A percentile compares a stretch with the other conserved stretches of the same genome.
Evolutionary conservation across 371 early-diverging fungal genomes (phyloP).

Genomic region (Mucor sp.): DNA sequence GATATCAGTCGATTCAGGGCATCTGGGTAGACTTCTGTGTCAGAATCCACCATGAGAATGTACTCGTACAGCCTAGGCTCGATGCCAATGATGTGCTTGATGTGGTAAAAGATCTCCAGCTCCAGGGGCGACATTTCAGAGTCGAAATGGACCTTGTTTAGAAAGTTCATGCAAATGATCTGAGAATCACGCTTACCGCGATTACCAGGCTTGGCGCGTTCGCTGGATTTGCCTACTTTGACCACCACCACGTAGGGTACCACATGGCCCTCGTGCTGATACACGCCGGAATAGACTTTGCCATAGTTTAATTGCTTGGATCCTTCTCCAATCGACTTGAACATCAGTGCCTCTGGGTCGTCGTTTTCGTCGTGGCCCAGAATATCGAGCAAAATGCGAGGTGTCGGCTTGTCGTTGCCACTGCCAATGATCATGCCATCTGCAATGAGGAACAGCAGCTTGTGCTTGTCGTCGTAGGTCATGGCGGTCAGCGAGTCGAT

Average conservation of each 20-base stretch:
- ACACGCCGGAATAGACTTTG: conserved; percentile 96
- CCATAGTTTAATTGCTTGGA: conserved; percentile 90
- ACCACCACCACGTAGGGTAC: conserved; percentile 93
- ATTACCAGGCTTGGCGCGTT: conserved; percentile 86
- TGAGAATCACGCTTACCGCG: conserved; percentile 99
- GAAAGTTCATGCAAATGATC: conserved; percentile 96
- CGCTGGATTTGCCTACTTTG: conserved; percentile 84
- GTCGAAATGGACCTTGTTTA: conserved; percentile 94
- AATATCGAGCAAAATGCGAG: conserved; percentile 92
- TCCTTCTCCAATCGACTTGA: conserved; percentile 89
- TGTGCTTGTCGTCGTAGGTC: conserved; percentile 91
- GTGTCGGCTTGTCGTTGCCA: conserved; percentile 96
- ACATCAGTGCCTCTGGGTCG: conserved; percentile 87
- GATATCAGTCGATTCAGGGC: conserved; percentile 83
- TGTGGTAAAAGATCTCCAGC: conserved; percentile 90
- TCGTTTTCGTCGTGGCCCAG: conserved; percentile 82
- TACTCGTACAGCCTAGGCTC: conserved; percentile 88
- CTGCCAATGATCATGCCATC: conserved; percentile 92
- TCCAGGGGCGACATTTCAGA: conserved; percentile 87
- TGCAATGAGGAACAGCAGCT: conserved; percentile 87
- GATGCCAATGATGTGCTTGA: conserved; percentile 89
- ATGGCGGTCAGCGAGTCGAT: conserved; percentile 90
- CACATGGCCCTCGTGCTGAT: conserved; percentile 82
- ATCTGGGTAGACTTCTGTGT: conserved; percentile 84
- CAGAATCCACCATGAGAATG: conserved; percentile 96